Base-by-base conservation (phyloP, 2,329 filamentous ascomycete genomes). In the Grosmannia clavigera region DNA sequence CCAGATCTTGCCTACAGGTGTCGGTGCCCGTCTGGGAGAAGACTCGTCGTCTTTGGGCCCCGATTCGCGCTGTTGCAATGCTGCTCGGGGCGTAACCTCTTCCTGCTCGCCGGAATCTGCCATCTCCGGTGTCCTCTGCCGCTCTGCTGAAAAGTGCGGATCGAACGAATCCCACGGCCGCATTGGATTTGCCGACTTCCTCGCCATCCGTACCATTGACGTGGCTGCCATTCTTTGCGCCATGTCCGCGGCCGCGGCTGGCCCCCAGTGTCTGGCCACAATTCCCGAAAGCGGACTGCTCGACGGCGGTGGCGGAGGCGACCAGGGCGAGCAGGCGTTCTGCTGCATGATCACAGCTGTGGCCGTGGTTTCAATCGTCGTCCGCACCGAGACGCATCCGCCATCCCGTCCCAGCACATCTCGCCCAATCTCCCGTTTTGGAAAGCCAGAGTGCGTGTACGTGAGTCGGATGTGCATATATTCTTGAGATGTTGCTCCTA, bases 371-470 rank as follows among this genome's bases (percentile, higher is more conserved):
- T 81, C 75, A 27, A 85, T 67, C 16, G 67, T 74, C 38, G 80
- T 85, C 33, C 74, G 71, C 27, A 76, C 67, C 12, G 69, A 69
- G 19, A 70, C 71, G 27, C 76, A 68, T 1, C 75, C 75, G 5
- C 60, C 61, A 16, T 60, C 60, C 1, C 56, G 60, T 5, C 57
- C 61, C 10, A 35, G 54, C 3, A 46, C 7, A 11, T 63, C 55
- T 4, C 57, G 52, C 2, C 61, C 55, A 12, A 60, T 40, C n/a
- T 63, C 61, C 3, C 61, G 58, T 38, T 60, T 61, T n/a, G 77
- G 74, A 66, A 85, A 84, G 0, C 75, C 78, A 0, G 82, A 81
- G 65, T 85, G 81, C 2, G 73, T 73, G 65, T 85, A 86, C 7
- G 71, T 76, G 9, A 85, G 64, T 25, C 72, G 72, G 19, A 85